These are phyloP conservation scores for Phytophthora vignae DNA, from an alignment of 352 stramenopile genomes.

Conservation along the genomic window DNA sequence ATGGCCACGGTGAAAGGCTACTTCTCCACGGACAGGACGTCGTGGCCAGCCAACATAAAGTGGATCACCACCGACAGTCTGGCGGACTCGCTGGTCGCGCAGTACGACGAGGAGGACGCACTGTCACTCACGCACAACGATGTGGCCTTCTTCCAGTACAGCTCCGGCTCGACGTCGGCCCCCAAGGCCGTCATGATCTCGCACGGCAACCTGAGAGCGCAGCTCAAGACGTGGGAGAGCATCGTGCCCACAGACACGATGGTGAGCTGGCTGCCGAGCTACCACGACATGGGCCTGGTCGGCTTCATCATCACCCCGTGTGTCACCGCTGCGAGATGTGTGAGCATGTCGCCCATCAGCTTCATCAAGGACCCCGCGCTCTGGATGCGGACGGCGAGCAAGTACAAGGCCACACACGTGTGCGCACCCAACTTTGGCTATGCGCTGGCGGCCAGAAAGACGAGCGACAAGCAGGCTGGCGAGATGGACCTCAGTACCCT, in stretches of 20 bases:
- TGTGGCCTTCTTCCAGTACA: constrained; percentile 89
- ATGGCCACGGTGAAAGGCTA: constrained; percentile 84
- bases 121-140: constrained; percentile 58
- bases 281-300: constrained; percentile 88
- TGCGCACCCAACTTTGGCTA: constrained; percentile 88
- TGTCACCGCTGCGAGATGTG: constrained; percentile 63
- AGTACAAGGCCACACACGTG: constrained; percentile 83
- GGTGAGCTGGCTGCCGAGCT: constrained; percentile 83
- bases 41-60: constrained; percentile 71
- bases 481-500: constrained; percentile 70
- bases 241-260: constrained; percentile 70
- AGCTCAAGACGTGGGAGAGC: constrained; percentile 82
- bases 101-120: constrained; percentile 58
- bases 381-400: constrained; percentile 79
- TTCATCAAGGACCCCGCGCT: constrained; percentile 88
- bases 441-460: constrained; percentile 77
- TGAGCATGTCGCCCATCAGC: constrained; percentile 86
- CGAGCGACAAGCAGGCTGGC: constrained; percentile 63
- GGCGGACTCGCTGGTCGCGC: constrained; percentile 52
- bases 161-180: constrained; percentile 77
- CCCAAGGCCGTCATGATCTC: constrained; percentile 89
- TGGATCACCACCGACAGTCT: constrained; percentile 81
- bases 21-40: constrained; percentile 63
- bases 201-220: constrained; percentile 74
- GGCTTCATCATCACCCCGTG: constrained; percentile 83